Evolutionary conservation across 805 yeast genomes (phyloP).

Genomic region (Blastobotrys chiropterorum): DNA sequence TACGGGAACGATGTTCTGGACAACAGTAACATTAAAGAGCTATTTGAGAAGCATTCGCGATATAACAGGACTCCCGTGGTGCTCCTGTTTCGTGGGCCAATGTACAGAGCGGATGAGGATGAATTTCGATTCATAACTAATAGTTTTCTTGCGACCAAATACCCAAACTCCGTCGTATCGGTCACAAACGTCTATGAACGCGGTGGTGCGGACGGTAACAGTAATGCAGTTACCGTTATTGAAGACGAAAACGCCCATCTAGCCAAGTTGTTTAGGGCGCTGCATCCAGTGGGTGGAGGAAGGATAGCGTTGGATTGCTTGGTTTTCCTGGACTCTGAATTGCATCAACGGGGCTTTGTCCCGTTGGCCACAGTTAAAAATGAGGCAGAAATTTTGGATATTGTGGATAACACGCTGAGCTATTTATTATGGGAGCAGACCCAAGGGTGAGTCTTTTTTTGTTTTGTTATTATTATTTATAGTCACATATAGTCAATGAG

Average conservation of each 20-base stretch:
- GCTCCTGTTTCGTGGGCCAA: slow-evolving; percentile 2
- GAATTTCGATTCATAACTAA: not conserved
- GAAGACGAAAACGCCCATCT: slow-evolving; percentile 24
- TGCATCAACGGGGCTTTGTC: slow-evolving; percentile 9
- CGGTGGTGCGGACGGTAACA: not conserved
- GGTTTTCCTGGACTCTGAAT: slow-evolving; percentile 23
- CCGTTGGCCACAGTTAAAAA: not conserved
- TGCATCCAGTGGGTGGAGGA: slow-evolving; percentile 32
- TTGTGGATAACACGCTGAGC: slow-evolving; percentile 7
- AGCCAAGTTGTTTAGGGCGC: slow-evolving; percentile 26
- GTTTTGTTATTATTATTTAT: no score
- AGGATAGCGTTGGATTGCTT: slow-evolving; percentile 23
- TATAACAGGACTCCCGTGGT: slow-evolving; percentile 1
- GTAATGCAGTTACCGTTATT: slow-evolving; percentile 13
- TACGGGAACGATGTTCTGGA: not conserved
- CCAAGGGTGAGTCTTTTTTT: not conserved
- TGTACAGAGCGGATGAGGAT: not conserved
- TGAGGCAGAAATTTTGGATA: slow-evolving; percentile 2
- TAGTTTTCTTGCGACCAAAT: not conserved
- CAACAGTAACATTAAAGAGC: not conserved
- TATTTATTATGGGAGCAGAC: slow-evolving; percentile 11
- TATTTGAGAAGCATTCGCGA: not conserved
- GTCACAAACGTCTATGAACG: no score
- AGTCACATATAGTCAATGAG: no score
- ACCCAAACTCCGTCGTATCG: not conserved